Evolutionary conservation across 345 rosid species (phyloP), one percentile per base, ranked within the genome.

Genomic region (Eucalyptus microcorys): DNA sequence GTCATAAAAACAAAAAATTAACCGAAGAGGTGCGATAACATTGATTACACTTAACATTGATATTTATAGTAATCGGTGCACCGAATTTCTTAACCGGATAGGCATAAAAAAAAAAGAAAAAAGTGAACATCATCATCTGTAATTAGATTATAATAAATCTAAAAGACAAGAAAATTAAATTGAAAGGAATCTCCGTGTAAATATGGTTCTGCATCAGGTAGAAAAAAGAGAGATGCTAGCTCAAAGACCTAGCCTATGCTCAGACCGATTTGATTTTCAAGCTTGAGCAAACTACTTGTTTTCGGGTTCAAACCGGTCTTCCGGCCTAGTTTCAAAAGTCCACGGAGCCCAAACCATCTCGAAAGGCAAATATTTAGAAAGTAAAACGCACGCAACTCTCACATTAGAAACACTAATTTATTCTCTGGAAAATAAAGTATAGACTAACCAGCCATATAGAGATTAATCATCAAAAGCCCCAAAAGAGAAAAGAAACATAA

Each of bases 21-120:
- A 66, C 6, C 19, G 3, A n/a, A 66, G 21, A 64, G 19, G 14
- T 64, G 2, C 0, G 3, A 66, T 15, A 30, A 66, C 1, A 1
- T 3, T 0, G 3, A 32, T 66, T 8, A 66, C 21, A 32, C 17
- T 66, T 66, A 32, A 32, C 1, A n/a, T 11, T 17, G 1, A n/a
- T 64, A 14, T n/a, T 64, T 64, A n/a, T n/a, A 64, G 0, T n/a
- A 64, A 64, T 64, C 1, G 17, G 37, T 26, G 68, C 2, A 15
- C 10, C 1, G 4, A 64, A 64, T 64, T 64, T 14, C 76, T n/a
- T 64, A 14, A n/a, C 19, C 1, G 0, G 71, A 64, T n/a, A 64
- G 19, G 34, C 37, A 64, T 61, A 57, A 24, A 24, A 57, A 57
- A 8, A 22, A 2, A n/a, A n/a, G 10, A 24, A 59, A 61, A 0